These are phyloP conservation scores for Pichia paraexigua DNA, from an alignment of 805 yeast species.

Conservation along the genomic window DNA sequence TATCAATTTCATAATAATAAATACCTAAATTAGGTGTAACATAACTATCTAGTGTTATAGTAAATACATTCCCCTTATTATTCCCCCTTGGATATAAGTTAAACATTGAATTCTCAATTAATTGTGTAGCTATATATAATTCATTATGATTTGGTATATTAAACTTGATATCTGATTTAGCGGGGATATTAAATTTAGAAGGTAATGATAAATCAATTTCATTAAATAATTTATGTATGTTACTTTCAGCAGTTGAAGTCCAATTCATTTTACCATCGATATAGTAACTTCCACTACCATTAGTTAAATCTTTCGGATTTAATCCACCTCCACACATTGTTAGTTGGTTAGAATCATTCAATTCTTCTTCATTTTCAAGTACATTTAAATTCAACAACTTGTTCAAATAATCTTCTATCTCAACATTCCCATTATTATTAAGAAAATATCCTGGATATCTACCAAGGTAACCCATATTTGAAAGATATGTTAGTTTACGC, in stretches of 20 bases:
- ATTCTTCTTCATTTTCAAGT: background rate
- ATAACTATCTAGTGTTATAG: conserved; percentile 1
- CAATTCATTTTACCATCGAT: conserved; percentile 5
- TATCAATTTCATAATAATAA: conserved; percentile 43
- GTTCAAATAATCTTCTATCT: conserved; percentile 4
- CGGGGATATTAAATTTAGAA: background rate
- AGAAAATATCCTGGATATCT: conserved; percentile 6
- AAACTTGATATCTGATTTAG: background rate
- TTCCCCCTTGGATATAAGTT: conserved; percentile 7
- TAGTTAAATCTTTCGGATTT: background rate
- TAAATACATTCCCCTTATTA: background rate
- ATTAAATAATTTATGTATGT: background rate
- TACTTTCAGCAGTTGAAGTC: background rate
- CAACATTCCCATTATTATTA: background rate
- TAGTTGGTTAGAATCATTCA: background rate
- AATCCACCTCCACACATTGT: background rate
- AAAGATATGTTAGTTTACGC: conserved; percentile 2
- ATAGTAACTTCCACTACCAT: conserved; percentile 1
- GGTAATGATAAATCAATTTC: conserved; percentile 4
- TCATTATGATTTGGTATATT: background rate
- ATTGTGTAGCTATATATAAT: background rate
- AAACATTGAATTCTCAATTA: conserved; percentile 4
- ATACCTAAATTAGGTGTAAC: conserved; percentile 30
- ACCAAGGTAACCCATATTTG: conserved; percentile 6
- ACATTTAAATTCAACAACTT: background rate